phyloP scores from a whole-genome alignment of 176 grass and related monocot genomes.

The Cenchrus fungigraminus region DNA sequence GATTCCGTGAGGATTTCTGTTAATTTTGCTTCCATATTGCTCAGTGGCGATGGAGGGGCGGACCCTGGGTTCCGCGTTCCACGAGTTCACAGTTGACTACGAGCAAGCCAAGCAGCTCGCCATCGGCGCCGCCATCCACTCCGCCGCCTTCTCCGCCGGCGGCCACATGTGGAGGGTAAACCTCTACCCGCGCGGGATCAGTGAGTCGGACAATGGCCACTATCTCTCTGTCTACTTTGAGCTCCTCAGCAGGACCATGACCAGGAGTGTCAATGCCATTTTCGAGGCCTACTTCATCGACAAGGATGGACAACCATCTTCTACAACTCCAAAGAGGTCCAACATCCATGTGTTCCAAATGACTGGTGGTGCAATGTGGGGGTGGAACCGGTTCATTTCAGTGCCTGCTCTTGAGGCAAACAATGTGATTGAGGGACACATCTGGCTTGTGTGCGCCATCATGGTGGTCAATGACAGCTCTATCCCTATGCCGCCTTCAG shows the following conservation, averaged over 20 bases:
- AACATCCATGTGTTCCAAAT: too few relatives aligned
- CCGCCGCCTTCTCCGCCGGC: neutral
- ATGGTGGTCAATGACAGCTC: neutral
- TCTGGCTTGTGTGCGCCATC: neutral
- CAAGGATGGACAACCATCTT: neutral
- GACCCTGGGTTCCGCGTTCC: neutral
- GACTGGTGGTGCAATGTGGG: neutral
- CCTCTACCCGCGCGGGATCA: neutral
- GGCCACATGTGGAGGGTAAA: slow-evolving; percentile 37
- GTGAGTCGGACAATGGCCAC: neutral
- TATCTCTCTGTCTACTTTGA: slow-evolving; percentile 3
- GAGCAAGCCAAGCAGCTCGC: slow-evolving; percentile 13
- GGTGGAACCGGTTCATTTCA: neutral
- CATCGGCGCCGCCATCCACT: slow-evolving; percentile 17
- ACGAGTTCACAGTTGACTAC: slow-evolving; percentile 34
- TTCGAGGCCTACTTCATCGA: slow-evolving; percentile 10
- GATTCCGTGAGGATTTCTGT: neutral
- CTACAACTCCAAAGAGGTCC: neutral
- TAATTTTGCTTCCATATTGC: neutral
- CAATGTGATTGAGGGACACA: neutral
- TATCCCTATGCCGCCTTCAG: neutral
- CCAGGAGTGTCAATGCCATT: neutral
- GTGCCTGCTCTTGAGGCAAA: neutral
- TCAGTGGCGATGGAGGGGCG: neutral
- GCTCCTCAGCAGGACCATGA: neutral